A percentile compares a stretch with the other conserved stretches of the same genome.
phyloP scores from a whole-genome alignment of 2,329 filamentous ascomycete species.

The Neonectria ditissima region DNA sequence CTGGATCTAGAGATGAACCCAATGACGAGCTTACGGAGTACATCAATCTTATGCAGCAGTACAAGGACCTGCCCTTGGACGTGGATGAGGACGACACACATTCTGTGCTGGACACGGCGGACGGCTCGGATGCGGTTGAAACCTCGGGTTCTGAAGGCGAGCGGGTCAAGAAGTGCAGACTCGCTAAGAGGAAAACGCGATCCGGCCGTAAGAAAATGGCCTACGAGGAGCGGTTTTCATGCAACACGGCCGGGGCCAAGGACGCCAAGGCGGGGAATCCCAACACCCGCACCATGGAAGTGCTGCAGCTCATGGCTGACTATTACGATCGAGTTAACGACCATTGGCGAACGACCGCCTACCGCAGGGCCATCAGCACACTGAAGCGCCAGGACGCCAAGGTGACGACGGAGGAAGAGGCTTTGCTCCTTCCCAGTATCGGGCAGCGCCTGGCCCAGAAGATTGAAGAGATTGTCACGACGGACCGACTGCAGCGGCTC shows the following conservation, averaged over 20 bases:
- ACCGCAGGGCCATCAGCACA: slow-evolving; percentile 81
- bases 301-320: slow-evolving; percentile 81
- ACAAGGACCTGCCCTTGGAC: slow-evolving; percentile 69
- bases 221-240: slow-evolving; percentile 65
- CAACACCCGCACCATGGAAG: slow-evolving; percentile 79
- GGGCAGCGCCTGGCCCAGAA: slow-evolving; percentile 81
- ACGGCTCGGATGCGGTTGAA: slow-evolving; percentile 28
- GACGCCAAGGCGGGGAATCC: slow-evolving; percentile 66
- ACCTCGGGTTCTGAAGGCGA: slow-evolving; percentile 42
- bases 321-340: slow-evolving; percentile 83
- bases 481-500: slow-evolving; percentile 76
- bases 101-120: slow-evolving; percentile 30
- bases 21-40: slow-evolving; percentile 71
- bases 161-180: slow-evolving; percentile 30
- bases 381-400: slow-evolving; percentile 73
- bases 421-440: slow-evolving; percentile 74
- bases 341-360: slow-evolving; percentile 79
- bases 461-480: slow-evolving; percentile 89
- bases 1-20: slow-evolving; percentile 55
- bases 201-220: slow-evolving; percentile 45
- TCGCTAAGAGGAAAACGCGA: slow-evolving; percentile 35
- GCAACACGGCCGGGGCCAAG: slow-evolving; percentile 64
- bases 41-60: slow-evolving; percentile 72
- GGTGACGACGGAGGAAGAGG: slow-evolving; percentile 77
- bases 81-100: slow-evolving; percentile 60